Base-by-base conservation (phyloP, 139 green algal species). In the Bryopsis sp. region DNA sequence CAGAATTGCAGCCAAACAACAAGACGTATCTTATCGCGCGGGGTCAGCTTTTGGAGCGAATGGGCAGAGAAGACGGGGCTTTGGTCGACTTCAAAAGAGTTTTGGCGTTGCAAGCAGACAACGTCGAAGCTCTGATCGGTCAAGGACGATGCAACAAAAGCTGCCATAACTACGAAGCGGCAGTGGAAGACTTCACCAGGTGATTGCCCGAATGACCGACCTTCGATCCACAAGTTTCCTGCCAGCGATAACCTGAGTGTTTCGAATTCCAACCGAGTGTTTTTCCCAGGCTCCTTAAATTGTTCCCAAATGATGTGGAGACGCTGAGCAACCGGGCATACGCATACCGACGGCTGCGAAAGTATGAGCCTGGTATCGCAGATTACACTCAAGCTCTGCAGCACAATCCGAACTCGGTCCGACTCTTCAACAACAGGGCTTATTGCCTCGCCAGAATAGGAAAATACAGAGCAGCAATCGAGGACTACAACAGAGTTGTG, bases 381-480 rank as follows among this genome's bases (percentile, higher is more conserved):
- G 89, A 95, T 75, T 93, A 92, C 72, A 75, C 61, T 1, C 32
- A 48, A 2, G 82, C 84, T 2, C 50, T 92, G 29, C 31, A 66
- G 31, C 58, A 74, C 15, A 68, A 70, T 22, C 47, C 73, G 0
- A 39, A 32, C 68, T 83, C 61, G 19, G 65, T 78, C 2, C 74
- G 78, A 3, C 74, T 86, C 48, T 70, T 81, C 72, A 86, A 79
- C 72, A 84, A 86, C 76, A 71, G 79, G 74, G 88, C 78, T 1
- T 94, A 92, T 78, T 94, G 88, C 75, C 74, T 83, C n/a, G 88
- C 88, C 60, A 86, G 82, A 66, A 47, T 92, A 29, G 85, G 78
- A 1, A 67, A 70, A 24, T 94, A 85, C 47, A 46, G 67, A 2
- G 82, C 86, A 43, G 87, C 86, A 0, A 70, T 91, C 19, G 34